Conservation (phyloP, 495 filamentous ascomycete species). For the Penicillium paradoxum region DNA sequence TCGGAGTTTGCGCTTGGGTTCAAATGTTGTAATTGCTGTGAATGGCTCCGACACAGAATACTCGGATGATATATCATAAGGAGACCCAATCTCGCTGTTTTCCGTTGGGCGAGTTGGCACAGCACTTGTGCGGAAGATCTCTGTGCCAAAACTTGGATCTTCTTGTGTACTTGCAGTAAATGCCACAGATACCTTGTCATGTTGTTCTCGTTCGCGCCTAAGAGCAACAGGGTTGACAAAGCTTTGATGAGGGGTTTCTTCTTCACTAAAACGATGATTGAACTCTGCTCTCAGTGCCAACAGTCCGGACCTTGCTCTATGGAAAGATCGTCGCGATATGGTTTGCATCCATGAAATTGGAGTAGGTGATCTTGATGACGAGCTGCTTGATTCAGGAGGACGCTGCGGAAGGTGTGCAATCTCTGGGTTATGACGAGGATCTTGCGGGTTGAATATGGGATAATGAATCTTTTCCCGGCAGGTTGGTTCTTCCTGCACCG, state of each 20-base stretch:
- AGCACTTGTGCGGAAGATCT: constrained; percentile 27
- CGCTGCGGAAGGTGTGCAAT: neutral
- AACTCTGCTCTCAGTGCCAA: constrained; percentile 28
- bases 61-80: neutral
- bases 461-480: constrained; percentile 35
- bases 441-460: constrained; percentile 33
- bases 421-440: constrained; percentile 35
- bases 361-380: constrained; percentile 8
- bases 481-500: constrained; percentile 11
- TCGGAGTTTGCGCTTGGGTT: neutral
- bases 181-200: neutral
- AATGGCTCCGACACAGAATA: neutral
- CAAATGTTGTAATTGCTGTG: neutral
- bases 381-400: constrained; percentile 8
- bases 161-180: constrained; percentile 30
- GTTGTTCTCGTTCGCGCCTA: neutral
- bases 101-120: constrained; percentile 4
- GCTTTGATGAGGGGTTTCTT: neutral
- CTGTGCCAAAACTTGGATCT: constrained; percentile 29
- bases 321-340: constrained; percentile 27
- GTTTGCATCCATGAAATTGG: constrained; percentile 26
- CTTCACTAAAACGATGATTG: constrained; percentile 14
- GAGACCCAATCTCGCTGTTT: neutral
- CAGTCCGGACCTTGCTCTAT: constrained; percentile 32
- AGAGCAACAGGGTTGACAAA: neutral